Conservation (phyloP, 1,139 yeast species). For the Kodamaea ohmeri region DNA sequence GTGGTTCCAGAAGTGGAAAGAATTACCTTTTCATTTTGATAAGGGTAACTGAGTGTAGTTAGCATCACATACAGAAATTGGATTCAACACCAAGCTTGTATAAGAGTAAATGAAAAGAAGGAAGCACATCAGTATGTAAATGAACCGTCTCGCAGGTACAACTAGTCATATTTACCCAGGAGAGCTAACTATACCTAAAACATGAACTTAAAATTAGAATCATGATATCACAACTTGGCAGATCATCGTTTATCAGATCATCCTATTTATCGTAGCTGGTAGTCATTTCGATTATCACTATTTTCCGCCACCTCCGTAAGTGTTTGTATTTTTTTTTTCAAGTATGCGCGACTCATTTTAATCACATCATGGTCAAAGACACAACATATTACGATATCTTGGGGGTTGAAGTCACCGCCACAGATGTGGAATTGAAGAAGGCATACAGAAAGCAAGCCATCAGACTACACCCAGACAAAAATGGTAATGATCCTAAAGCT, state of each 20-base stretch:
- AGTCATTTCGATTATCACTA: background rate
- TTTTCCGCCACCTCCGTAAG: slow-evolving; percentile 1
- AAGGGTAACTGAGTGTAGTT: too few relatives aligned
- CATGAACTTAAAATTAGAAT: too few relatives aligned
- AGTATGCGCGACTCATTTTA: background rate
- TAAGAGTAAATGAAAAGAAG: background rate
- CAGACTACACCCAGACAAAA: slow-evolving; percentile 28
- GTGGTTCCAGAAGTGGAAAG: slow-evolving; percentile 72
- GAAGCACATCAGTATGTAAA: too few relatives aligned
- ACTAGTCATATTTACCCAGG: too few relatives aligned
- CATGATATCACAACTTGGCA: too few relatives aligned
- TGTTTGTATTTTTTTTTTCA: background rate
- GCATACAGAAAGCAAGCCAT: slow-evolving; percentile 29
- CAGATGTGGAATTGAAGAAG: slow-evolving; percentile 25
- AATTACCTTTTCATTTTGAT: slow-evolving; percentile 55
- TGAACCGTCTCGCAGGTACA: too few relatives aligned
- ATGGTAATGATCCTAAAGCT: slow-evolving; percentile 27
- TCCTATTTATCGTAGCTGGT: background rate
- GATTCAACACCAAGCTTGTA: background rate
- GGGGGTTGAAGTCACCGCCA: slow-evolving; percentile 21
- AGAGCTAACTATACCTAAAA: too few relatives aligned
- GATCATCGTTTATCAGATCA: too few relatives aligned
- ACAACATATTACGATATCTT: slow-evolving; percentile 25
- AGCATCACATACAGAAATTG: too few relatives aligned
- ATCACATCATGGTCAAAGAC: slow-evolving; percentile 23